phyloP scores from a whole-genome alignment of 164 flowering plant species.

The Vitis labrusca region DNA sequence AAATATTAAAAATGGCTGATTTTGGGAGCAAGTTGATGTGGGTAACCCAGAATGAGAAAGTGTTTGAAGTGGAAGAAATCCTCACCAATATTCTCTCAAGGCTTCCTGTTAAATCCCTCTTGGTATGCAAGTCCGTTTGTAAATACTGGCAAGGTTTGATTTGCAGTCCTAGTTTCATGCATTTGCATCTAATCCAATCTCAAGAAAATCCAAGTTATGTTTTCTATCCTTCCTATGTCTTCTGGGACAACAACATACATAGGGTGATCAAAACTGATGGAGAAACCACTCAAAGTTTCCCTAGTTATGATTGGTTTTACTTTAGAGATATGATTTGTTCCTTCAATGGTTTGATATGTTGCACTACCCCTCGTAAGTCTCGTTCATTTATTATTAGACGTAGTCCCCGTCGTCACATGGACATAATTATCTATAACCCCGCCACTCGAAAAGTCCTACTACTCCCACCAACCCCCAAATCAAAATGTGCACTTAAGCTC shows the following conservation, averaged over 20 bases:
- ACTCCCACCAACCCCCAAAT: conserved; percentile 13
- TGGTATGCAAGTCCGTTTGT: conserved; percentile 1
- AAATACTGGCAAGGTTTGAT: conserved; percentile 7
- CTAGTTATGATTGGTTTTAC: background rate
- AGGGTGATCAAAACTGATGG: background rate
- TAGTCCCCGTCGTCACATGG: background rate
- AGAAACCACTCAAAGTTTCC: background rate
- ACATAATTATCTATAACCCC: conserved; percentile 16
- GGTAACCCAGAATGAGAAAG: background rate
- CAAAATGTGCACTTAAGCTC: background rate
- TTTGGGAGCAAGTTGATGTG: background rate
- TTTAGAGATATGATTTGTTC: conserved; percentile 9
- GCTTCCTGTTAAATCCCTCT: conserved; percentile 9
- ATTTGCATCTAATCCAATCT: conserved; percentile 5
- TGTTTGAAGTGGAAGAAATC: conserved; percentile 2
- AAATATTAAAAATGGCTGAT: background rate
- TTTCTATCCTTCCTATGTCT: background rate
- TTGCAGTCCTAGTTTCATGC: background rate
- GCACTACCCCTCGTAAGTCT: background rate
- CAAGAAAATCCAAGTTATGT: conserved; percentile 8
- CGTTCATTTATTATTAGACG: no score
- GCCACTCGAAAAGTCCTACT: conserved; percentile 8
- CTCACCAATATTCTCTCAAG: conserved; percentile 6
- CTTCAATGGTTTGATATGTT: conserved; percentile 19
- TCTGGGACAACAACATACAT: background rate